Percentiles rank a stretch among this genome's conserved stretches.
Conservation (phyloP, 2,329 filamentous ascomycete genomes). For the Exophiala aquamarina region DNA sequence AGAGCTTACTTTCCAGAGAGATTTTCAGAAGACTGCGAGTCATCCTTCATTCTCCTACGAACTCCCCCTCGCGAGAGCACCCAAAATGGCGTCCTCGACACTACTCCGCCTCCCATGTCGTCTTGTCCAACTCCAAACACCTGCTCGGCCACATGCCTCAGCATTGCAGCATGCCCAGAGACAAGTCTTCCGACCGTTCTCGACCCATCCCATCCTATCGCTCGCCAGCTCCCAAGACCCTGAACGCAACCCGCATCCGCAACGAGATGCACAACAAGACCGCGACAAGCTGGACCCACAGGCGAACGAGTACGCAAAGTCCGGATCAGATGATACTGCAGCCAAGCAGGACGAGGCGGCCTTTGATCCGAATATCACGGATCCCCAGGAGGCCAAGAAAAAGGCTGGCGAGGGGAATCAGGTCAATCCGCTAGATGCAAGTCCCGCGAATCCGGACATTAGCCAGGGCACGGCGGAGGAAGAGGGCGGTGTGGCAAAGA, state of each 20-base stretch:
- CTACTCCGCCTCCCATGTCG: too few species aligned
- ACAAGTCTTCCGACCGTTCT: slow-evolving; percentile 9
- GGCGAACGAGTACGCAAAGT: slow-evolving; percentile 66
- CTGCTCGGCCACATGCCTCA: too few species aligned
- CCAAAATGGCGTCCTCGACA: too few species aligned
- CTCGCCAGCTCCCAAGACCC: slow-evolving; percentile 12
- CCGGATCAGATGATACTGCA: slow-evolving; percentile 63
- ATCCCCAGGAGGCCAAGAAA: slow-evolving; percentile 61
- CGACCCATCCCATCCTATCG: slow-evolving; percentile 7
- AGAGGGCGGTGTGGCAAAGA: slow-evolving; percentile 45
- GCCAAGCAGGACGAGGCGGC: slow-evolving; percentile 60
- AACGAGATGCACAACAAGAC: slow-evolving; percentile 37
- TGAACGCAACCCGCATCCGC: slow-evolving; percentile 12
- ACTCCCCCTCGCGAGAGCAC: too few species aligned
- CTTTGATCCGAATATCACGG: slow-evolving; percentile 67
- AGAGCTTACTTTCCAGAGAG: too few species aligned
- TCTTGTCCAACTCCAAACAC: too few species aligned
- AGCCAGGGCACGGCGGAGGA: slow-evolving; percentile 48
- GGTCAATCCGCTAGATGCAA: slow-evolving; percentile 57
- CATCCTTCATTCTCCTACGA: too few species aligned
- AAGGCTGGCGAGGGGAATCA: slow-evolving; percentile 41
- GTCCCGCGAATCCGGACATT: slow-evolving; percentile 60
- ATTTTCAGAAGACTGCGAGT: too few species aligned
- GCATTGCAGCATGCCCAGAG: neutral
- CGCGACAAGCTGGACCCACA: slow-evolving; percentile 65